Base-by-base conservation (phyloP, 306 rosid genomes). In the Rosa persica region DNA sequence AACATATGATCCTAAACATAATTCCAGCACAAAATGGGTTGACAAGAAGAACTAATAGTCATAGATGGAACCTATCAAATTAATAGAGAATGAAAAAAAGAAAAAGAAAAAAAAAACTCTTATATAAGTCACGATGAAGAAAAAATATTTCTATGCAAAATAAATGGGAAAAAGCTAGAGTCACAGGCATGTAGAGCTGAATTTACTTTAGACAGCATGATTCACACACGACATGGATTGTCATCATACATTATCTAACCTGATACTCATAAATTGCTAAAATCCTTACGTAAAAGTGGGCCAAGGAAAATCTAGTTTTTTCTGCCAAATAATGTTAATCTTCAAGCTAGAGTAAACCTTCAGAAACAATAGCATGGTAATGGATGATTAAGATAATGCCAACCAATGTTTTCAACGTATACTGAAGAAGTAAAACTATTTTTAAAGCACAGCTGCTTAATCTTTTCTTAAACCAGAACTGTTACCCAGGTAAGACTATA, bases 11-110 rank as follows among this genome's bases (percentile, higher is more conserved):
- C 27, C 10, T 43, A 74, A 52, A 64, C 79, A 52, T 61, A 61
- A 51, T 73, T 84, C 51, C 46, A 12, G 61, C 67, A 36, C 44
- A 51, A 25, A 8, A 70, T 8, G 15, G 66, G 36, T 66, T 47
- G 64, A 17, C 8, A 65, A 47, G 57, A 30, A 34, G 12, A 10
- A 76, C 36, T n/a, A 66, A 66, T 4, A 22, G 42, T 20, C 36
- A 22, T 4, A 46, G 13, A 66, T 4, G 36, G 38, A n/a, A 15
- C 47, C 71, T 16, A 76, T 19, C 70, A 75, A 42, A 75, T 43
- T 3, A 12, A 54, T 4, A 15, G 20, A 57, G 19, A 75, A 70
- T 67, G 22, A 55, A 34, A 65, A 15, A 36, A 38, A 54, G 58
- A 5, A 19, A 51, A 51, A 48, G 5, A 19, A 52, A 19, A 15